phyloP scores from a whole-genome alignment of 208 protist genomes.

The Phytomonas sp. region DNA sequence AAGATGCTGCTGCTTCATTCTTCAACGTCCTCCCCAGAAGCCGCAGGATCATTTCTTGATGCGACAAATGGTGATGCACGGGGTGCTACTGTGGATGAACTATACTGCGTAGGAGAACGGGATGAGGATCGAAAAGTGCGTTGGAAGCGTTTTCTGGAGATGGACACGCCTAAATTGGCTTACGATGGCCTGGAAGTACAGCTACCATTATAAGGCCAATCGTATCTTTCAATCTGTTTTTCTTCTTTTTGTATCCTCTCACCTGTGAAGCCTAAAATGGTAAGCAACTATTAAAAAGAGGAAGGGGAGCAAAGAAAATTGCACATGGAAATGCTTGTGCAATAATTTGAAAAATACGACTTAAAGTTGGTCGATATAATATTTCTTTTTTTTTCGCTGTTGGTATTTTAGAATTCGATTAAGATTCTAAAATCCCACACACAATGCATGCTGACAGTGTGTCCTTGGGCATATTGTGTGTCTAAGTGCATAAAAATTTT shows the following conservation, averaged over 20 bases:
- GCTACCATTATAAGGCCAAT: constrained; percentile 23
- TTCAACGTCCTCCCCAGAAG: background rate
- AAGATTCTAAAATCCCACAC: background rate
- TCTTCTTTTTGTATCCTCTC: background rate
- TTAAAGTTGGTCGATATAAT: background rate
- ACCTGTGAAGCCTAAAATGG: background rate
- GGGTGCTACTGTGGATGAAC: background rate
- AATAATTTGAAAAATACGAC: background rate
- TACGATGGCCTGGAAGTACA: constrained; percentile 54
- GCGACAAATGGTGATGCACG: background rate
- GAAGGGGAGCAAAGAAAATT: background rate
- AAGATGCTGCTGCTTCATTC: constrained; percentile 4
- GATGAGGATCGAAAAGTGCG: background rate
- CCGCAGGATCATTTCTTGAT: background rate
- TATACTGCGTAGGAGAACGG: background rate
- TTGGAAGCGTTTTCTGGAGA: constrained; percentile 1
- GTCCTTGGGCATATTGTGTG: background rate
- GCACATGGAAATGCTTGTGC: background rate
- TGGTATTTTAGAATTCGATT: background rate
- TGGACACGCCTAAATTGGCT: constrained; percentile 54
- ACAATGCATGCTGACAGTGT: background rate
- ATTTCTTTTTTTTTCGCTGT: background rate
- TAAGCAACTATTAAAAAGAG: background rate
- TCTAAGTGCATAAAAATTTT: background rate
- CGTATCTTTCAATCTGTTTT: background rate